A percentile compares a stretch with the other conserved stretches of the same genome.
These are phyloP conservation scores for Trypanosoma rangeli DNA, from an alignment of 208 protist genomes.

Conservation along the genomic window DNA sequence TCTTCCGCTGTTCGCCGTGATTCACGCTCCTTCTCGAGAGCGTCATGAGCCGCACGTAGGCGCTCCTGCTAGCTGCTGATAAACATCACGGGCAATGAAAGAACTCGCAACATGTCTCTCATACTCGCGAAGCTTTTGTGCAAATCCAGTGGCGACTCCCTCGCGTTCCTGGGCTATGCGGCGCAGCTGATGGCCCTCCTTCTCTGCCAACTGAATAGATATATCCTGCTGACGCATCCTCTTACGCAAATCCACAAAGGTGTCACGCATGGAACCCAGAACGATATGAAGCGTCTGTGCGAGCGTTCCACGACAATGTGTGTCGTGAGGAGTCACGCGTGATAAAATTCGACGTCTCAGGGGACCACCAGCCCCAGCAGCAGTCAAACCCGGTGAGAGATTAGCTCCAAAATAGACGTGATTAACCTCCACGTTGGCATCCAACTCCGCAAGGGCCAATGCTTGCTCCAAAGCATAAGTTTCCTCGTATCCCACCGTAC, in stretches of 20 bases:
- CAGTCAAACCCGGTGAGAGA: neutral
- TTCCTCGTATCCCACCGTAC: neutral
- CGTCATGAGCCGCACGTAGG: constrained; percentile 7
- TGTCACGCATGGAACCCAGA: neutral
- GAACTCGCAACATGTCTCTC: neutral
- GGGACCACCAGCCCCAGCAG: neutral
- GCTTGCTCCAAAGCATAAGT: constrained; percentile 5
- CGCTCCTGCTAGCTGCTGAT: constrained; percentile 15
- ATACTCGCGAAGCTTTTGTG: constrained; percentile 14
- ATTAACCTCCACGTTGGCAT: constrained; percentile 1
- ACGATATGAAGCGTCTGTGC: constrained; percentile 6
- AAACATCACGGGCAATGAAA: neutral
- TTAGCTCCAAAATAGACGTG: neutral
- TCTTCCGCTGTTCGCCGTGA: constrained; percentile 26
- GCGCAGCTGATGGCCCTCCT: constrained; percentile 9
- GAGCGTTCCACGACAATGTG: neutral
- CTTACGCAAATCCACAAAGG: constrained; percentile 10
- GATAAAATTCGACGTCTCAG: neutral
- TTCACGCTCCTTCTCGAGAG: constrained; percentile 27
- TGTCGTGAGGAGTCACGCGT: neutral
- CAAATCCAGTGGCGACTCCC: neutral
- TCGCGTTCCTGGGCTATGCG: neutral
- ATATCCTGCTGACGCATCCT: constrained; percentile 9
- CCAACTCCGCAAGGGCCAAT: constrained; percentile 10
- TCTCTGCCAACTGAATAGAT: neutral